A percentile compares a stretch with the other conserved stretches of the same genome.
These are phyloP conservation scores for Barnettozyma hawaiiensis DNA, from an alignment of 1,139 yeast species.

Conservation along the genomic window DNA sequence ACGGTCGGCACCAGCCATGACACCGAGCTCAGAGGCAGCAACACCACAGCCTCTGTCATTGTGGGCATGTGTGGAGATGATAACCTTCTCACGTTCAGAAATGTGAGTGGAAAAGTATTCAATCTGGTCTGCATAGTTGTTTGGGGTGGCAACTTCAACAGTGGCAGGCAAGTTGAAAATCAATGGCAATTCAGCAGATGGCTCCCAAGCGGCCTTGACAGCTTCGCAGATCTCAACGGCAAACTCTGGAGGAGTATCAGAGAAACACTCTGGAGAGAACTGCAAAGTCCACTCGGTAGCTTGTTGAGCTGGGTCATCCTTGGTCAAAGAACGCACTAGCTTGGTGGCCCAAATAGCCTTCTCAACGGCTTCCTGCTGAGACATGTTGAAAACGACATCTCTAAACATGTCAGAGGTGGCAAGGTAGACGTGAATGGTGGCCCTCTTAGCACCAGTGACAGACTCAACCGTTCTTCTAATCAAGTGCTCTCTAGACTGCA, in stretches of 20 bases:
- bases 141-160: slow-evolving; percentile 94
- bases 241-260: slow-evolving; percentile 81
- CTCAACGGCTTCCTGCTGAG: slow-evolving; percentile 69
- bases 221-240: slow-evolving; percentile 89
- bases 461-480: slow-evolving; percentile 87
- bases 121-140: slow-evolving; percentile 93
- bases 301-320: slow-evolving; percentile 71
- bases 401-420: slow-evolving; percentile 92
- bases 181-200: slow-evolving; percentile 74
- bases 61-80: slow-evolving; percentile 91
- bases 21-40: slow-evolving; percentile 93
- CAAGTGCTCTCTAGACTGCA: slow-evolving; percentile 88
- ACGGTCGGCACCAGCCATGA: slow-evolving; percentile 95
- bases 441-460: slow-evolving; percentile 81
- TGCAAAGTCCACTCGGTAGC: slow-evolving; percentile 86
- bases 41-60: slow-evolving; percentile 98
- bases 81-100: slow-evolving; percentile 75
- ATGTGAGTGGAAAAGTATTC: slow-evolving; percentile 82
- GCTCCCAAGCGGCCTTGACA: slow-evolving; percentile 92
- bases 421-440: slow-evolving; percentile 84
- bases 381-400: slow-evolving; percentile 83
- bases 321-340: slow-evolving; percentile 75
- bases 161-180: slow-evolving; percentile 97
- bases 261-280: slow-evolving; percentile 92
- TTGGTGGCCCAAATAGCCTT: slow-evolving; percentile 81